A percentile compares a stretch with the other conserved stretches of the same genome.
These are phyloP conservation scores for Phytophthora tentaculata DNA, from an alignment of 352 stramenopile genomes.

Conservation along the genomic window DNA sequence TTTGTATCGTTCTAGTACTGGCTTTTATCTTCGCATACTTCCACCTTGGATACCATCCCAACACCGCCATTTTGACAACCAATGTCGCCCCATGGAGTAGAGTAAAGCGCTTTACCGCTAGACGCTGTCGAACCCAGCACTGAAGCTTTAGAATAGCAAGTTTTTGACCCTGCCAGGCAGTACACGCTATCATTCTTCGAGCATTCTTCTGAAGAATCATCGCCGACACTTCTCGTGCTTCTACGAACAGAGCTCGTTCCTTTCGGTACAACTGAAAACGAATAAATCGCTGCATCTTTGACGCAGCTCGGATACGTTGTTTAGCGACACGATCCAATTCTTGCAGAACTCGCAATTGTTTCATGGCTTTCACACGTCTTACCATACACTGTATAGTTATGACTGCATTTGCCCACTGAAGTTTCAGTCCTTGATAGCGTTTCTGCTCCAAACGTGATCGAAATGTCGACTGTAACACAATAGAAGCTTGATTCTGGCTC, in stretches of 20 bases:
- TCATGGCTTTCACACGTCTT: constrained; percentile 22
- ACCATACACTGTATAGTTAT: constrained; percentile 52
- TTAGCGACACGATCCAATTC: constrained; percentile 15
- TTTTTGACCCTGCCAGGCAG: constrained; percentile 19
- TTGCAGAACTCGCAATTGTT: constrained; percentile 24
- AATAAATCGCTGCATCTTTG: constrained; percentile 48
- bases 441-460: constrained; percentile 64
- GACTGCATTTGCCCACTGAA: constrained; percentile 47
- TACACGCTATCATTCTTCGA: constrained; percentile 34
- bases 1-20: constrained; percentile 35
- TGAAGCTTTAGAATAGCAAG: constrained; percentile 37
- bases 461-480: constrained; percentile 67
- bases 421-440: constrained; percentile 60
- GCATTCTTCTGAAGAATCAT: constrained; percentile 57
- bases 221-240: constrained; percentile 49
- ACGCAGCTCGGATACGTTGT: constrained; percentile 15
- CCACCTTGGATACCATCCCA: constrained; percentile 27
- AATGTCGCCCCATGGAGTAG: constrained; percentile 19
- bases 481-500: constrained; percentile 54
- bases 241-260: constrained; percentile 35
- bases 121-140: constrained; percentile 40
- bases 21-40: constrained; percentile 21
- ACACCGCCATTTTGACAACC: constrained; percentile 24
- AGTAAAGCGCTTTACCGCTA: constrained; percentile 11
- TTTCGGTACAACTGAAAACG: constrained; percentile 48